These are phyloP conservation scores for Afroboletus lepidellus DNA, from an alignment of 1,284 basidiomycete species.

Conservation along the genomic window DNA sequence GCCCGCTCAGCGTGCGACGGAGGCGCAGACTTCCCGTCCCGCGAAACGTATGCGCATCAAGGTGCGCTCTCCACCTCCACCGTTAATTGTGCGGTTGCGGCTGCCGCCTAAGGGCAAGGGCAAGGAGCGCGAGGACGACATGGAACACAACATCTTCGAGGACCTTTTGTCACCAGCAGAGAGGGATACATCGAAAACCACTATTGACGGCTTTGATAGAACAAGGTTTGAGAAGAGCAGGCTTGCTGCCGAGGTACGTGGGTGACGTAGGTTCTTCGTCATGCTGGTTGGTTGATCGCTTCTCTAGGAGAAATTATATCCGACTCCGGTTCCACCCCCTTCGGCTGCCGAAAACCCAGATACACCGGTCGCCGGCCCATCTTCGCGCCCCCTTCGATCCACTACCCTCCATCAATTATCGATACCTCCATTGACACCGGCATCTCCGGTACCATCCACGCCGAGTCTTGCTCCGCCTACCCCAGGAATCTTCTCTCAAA, in stretches of 20 bases:
- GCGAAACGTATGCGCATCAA: conserved; percentile 43
- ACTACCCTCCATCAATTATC: conserved; percentile 40
- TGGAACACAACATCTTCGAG: conserved; percentile 71
- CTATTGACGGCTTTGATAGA: conserved; percentile 67
- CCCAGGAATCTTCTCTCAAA: conserved; percentile 33
- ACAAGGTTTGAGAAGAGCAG: conserved; percentile 75
- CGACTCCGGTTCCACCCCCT: conserved; percentile 38
- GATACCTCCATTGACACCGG: conserved; percentile 28
- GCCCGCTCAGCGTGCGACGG: conserved; percentile 26
- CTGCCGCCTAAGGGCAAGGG: conserved; percentile 59
- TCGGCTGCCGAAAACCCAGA: conserved; percentile 41
- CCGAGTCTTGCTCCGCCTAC: conserved; percentile 38
- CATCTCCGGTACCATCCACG: conserved; percentile 41
- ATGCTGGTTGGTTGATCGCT: conserved; percentile 12
- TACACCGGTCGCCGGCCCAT: conserved; percentile 52
- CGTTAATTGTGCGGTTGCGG: conserved; percentile 50
- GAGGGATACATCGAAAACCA: conserved; percentile 76
- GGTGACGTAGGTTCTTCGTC: not conserved
- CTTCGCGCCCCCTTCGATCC: conserved; percentile 65
- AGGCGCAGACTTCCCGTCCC: conserved; percentile 28
- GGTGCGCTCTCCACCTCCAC: conserved; percentile 36
- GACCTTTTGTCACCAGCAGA: conserved; percentile 73
- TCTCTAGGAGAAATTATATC: conserved; percentile 52
- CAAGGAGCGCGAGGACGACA: conserved; percentile 58
- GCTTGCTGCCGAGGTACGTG: conserved; percentile 64